Base-by-base conservation (phyloP, 2,329 filamentous ascomycete species). In the Aspergillus pseudoglaucus region DNA sequence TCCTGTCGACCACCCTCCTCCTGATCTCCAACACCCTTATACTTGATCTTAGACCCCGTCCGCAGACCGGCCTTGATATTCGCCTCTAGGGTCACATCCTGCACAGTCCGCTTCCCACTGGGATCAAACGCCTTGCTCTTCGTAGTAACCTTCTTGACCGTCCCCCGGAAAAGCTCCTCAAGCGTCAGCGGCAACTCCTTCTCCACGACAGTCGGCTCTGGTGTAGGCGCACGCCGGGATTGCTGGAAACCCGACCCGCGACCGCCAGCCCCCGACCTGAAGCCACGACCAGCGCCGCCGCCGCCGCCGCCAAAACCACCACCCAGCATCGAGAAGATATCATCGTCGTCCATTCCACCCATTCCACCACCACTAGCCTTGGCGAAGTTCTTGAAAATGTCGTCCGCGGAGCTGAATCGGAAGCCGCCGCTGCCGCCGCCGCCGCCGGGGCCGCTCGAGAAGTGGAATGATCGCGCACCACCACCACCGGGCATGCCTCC, bases 11-110 rank as follows among this genome's bases (percentile, higher is more conserved):
- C 91, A 38, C 93, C 93, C 64, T 97, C 93, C 52, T 95, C 90
- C 67, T 97, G 90, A 69, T 98, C 93, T 9, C 93, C 93, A n/a
- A 98, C 90, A 38, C 91, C 90, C 63, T 87, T 88, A 66, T 95
- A 98, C 72, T 96, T 96, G 71, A 98, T 95, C 78, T 97, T 98
- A 63, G 88, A 95, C 25, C 93, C 93, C 59, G 94, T 90, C 74
- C 97, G 96, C 70, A 97, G 74, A 50, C 93, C 93, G 5, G 89
- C 84, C 74, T 96, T 97, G 73, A 98, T 95, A 42, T 90, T 89
- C 45, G 97, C 91, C 64, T 95, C 90, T 25, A 98, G 75, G 15
- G 96, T 88, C 62, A 90, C 87, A 60, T 98, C 93, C 51, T 90
- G 87, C 3, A 85, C 86, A 39, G 82, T 88, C 59, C 90, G 83